Conservation (phyloP, 202 grass and related monocot genomes). For the Saccharum hybrid region DNA sequence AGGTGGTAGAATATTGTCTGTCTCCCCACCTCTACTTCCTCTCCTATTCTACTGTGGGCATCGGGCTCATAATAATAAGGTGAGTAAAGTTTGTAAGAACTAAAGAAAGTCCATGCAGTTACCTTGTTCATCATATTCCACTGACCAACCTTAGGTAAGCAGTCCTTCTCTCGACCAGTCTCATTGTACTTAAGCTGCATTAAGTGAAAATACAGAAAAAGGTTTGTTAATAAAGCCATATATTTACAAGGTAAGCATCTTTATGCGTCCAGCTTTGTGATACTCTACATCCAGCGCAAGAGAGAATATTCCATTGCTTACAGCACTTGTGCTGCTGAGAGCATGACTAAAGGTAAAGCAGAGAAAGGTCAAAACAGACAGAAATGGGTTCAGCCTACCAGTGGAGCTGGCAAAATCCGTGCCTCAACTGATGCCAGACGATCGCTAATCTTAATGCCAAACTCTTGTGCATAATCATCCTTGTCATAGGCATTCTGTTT, state of each 20-base stretch:
- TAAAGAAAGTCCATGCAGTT: constrained; percentile 23
- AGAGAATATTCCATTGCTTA: constrained; percentile 6
- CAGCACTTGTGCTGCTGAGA: background rate
- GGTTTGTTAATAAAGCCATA: background rate
- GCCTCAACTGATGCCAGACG: constrained; percentile 75
- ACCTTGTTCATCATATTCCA: constrained; percentile 99
- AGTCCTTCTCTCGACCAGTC: constrained; percentile 81
- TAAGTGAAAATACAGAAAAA: constrained; percentile 30
- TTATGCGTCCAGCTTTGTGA: background rate
- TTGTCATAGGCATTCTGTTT: constrained; percentile 63
- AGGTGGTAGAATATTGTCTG: background rate
- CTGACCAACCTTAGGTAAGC: constrained; percentile 83
- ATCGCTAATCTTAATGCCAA: constrained; percentile 86
- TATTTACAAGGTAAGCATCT: background rate
- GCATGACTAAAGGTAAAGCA: background rate
- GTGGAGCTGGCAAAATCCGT: constrained; percentile 83
- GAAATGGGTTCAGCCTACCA: constrained; percentile 52
- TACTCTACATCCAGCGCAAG: background rate
- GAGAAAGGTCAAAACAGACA: constrained; percentile 14
- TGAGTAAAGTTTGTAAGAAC: constrained; percentile 15
- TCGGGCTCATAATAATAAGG: constrained; percentile 3
- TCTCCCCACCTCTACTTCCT: background rate
- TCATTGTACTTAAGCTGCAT: constrained; percentile 89
- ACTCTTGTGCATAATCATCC: constrained; percentile 73
- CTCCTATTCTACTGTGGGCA: background rate